phyloP scores from a whole-genome alignment of 2,329 filamentous ascomycete genomes.

The Allantophomopsis cytisporea region DNA sequence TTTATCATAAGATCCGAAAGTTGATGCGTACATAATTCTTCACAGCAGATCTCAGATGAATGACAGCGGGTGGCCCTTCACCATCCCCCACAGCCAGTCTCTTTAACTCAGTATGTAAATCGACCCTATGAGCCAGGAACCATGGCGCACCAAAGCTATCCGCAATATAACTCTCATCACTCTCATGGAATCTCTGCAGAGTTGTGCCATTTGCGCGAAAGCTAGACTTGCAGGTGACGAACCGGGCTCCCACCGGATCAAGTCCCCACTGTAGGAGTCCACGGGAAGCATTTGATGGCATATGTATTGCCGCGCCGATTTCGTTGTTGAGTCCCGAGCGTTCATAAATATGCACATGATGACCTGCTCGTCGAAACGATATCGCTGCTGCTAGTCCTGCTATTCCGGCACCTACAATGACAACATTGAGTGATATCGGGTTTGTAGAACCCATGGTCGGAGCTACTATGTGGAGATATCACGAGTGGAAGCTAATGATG shows the following conservation, averaged over 20 bases:
- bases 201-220: slow-evolving; percentile 6
- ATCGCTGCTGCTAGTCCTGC: slow-evolving; percentile 16
- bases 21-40: slow-evolving; percentile 12
- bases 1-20: too few species aligned
- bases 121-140: slow-evolving; percentile 21
- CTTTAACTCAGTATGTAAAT: slow-evolving; percentile 23
- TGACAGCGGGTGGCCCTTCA: slow-evolving; percentile 10
- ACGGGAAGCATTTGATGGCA: slow-evolving; percentile 22
- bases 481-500: too few species aligned
- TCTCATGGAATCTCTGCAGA: slow-evolving; percentile 4
- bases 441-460: slow-evolving; percentile 4
- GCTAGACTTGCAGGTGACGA: slow-evolving; percentile 10
- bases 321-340: slow-evolving; percentile 22
- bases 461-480: slow-evolving; percentile 13
- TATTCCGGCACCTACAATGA: slow-evolving; percentile 18
- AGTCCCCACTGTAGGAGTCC: slow-evolving; percentile 21
- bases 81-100: slow-evolving; percentile 14
- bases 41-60: slow-evolving; percentile 7
- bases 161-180: slow-evolving; percentile 5
- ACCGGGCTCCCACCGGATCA: slow-evolving; percentile 12
- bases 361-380: slow-evolving; percentile 13
- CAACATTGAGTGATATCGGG: slow-evolving; percentile 5
- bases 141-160: slow-evolving; percentile 7
- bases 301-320: slow-evolving; percentile 25
- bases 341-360: slow-evolving; percentile 16